A percentile compares a stretch with the other conserved stretches of the same genome.
Evolutionary conservation across 768 basidiomycete species (phyloP).

Genomic region (Termitomyces sp.): DNA sequence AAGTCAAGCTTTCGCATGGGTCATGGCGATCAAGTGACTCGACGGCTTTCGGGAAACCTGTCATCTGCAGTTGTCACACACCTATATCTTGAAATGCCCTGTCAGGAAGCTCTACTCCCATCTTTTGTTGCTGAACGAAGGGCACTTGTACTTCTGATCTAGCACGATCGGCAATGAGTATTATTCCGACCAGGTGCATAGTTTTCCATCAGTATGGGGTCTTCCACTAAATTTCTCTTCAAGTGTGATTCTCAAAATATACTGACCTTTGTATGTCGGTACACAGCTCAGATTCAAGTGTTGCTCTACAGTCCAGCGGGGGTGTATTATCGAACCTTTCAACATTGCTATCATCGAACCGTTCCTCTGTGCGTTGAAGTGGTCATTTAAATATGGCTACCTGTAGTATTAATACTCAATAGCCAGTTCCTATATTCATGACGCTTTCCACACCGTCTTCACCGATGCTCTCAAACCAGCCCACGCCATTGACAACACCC

Average conservation of each 20-base stretch:
- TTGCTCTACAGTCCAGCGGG: background rate
- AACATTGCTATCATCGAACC: background rate
- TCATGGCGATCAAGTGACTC: slow-evolving; percentile 29
- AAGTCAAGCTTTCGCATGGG: slow-evolving; percentile 17
- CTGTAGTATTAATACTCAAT: background rate
- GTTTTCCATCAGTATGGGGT: background rate
- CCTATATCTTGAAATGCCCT: slow-evolving; percentile 15
- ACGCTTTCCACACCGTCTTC: background rate
- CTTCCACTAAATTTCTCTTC: background rate
- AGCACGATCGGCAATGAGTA: slow-evolving; percentile 8
- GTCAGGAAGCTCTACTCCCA: background rate
- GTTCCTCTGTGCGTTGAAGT: background rate
- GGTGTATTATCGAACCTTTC: background rate
- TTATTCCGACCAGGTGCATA: slow-evolving; percentile 8
- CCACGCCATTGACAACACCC: background rate
- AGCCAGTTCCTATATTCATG: background rate
- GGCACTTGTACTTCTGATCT: background rate
- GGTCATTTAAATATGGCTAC: background rate
- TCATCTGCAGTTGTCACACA: slow-evolving; percentile 25
- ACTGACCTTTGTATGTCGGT: background rate
- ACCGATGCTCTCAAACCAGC: slow-evolving; percentile 1
- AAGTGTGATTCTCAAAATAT: background rate
- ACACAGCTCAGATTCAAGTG: background rate
- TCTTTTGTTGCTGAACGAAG: background rate
- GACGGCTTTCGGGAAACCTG: slow-evolving; percentile 17